Evolutionary conservation across 2,329 filamentous ascomycete genomes (phyloP).

Genomic region (Didymella segeticola): DNA sequence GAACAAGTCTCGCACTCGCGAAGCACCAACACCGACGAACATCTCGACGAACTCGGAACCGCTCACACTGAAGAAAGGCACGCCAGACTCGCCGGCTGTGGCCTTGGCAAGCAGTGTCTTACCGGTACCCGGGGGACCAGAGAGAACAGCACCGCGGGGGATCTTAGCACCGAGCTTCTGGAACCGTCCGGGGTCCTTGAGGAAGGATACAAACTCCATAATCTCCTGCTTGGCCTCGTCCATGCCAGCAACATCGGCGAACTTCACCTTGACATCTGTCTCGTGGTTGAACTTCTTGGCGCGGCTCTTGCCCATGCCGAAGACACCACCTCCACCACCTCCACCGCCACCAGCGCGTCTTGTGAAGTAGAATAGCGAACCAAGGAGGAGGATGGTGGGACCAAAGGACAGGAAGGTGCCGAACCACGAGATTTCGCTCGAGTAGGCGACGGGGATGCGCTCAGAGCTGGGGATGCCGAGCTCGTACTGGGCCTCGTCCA

Average conservation of each 20-base stretch:
- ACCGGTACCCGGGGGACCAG: slow-evolving; percentile 97
- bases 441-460: slow-evolving; percentile 90
- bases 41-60: slow-evolving; percentile 99
- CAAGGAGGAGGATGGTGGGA: slow-evolving; percentile 85
- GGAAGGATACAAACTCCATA: slow-evolving; percentile 98
- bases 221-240: slow-evolving; percentile 98
- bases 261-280: slow-evolving; percentile 95
- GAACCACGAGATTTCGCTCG: slow-evolving; percentile 75
- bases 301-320: slow-evolving; percentile 93
- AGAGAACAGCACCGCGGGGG: slow-evolving; percentile 92
- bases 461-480: slow-evolving; percentile 85
- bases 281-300: slow-evolving; percentile 99
- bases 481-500: slow-evolving; percentile 88
- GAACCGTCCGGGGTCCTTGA: slow-evolving; percentile 92
- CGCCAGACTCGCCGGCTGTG: slow-evolving; percentile 93
- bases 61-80: slow-evolving; percentile 98
- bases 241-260: slow-evolving; percentile 94
- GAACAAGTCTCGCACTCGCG: slow-evolving; percentile 92
- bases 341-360: slow-evolving; percentile 73
- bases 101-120: slow-evolving; percentile 98
- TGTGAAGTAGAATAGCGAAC: slow-evolving; percentile 79
- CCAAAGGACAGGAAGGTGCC: slow-evolving; percentile 80
- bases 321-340: slow-evolving; percentile 75
- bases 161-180: slow-evolving; percentile 97
- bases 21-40: slow-evolving; percentile 98